A percentile compares a stretch with the other conserved stretches of the same genome.
phyloP scores from a whole-genome alignment of 163 green algal species.

The Scenedesmus sp. region DNA sequence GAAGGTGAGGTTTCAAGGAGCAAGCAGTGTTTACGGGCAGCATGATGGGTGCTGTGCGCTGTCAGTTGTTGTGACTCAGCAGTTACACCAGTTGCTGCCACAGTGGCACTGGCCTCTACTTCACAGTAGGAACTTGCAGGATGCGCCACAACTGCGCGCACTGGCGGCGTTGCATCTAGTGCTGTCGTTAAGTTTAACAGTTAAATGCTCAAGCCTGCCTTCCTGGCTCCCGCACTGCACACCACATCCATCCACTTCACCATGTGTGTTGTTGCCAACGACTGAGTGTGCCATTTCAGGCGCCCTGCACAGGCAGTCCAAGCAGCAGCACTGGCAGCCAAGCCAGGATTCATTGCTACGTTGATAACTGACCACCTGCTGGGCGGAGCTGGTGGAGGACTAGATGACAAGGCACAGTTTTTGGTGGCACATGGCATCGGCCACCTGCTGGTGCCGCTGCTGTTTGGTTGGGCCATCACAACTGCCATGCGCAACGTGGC shows the following conservation, averaged over 20 bases:
- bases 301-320: background rate
- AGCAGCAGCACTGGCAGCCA: conserved; percentile 2
- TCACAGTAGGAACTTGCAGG: background rate
- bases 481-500: background rate
- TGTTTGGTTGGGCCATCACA: conserved; percentile 1
- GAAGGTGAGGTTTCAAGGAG: background rate
- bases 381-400: background rate
- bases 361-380: conserved; percentile 10
- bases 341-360: conserved; percentile 1
- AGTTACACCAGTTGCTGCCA: background rate
- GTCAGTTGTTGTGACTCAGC: background rate
- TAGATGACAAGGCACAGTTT: conserved; percentile 5
- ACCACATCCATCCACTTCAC: too few relatives aligned
- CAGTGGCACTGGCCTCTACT: background rate
- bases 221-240: background rate
- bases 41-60: background rate
- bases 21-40: background rate
- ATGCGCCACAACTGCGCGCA: background rate
- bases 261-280: background rate
- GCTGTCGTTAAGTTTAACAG: too few relatives aligned
- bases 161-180: too few relatives aligned
- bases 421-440: background rate
- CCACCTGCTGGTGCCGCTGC: background rate
- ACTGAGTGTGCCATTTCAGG: background rate
- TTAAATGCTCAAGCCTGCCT: background rate